Percentiles rank a stretch among this genome's conserved stretches.
These are phyloP conservation scores for Simplicillium sp. DNA, from an alignment of 2,329 filamentous ascomycete species.

Conservation along the genomic window DNA sequence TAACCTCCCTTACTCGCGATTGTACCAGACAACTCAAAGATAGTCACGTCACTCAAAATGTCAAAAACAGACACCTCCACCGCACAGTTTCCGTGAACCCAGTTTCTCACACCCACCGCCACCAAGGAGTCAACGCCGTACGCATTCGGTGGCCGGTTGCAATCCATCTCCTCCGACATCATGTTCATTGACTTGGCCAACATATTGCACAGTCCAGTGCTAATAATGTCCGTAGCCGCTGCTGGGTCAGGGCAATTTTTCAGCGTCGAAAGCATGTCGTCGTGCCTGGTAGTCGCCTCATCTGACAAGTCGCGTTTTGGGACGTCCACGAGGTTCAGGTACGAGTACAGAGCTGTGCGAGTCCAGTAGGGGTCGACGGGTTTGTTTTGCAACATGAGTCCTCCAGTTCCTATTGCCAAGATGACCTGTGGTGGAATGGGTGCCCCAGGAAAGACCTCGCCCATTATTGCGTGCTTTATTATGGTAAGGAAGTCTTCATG, in stretches of 20 bases:
- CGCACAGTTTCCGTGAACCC: constrained; percentile 34
- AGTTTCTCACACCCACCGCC: constrained; percentile 42
- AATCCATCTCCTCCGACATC: constrained; percentile 33
- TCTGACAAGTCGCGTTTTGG: constrained; percentile 18
- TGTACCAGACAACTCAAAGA: constrained; percentile 22
- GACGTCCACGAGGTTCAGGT: constrained; percentile 39
- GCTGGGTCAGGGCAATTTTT: constrained; percentile 15
- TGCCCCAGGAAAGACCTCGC: constrained; percentile 15
- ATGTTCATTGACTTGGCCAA: constrained; percentile 35
- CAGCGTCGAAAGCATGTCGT: constrained; percentile 22
- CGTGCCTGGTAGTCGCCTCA: constrained; percentile 7
- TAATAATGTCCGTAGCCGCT: constrained; percentile 23
- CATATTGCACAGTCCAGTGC: constrained; percentile 25
- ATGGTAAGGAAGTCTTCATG: constrained; percentile 39
- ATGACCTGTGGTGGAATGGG: constrained; percentile 35
- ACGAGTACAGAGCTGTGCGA: constrained; percentile 35
- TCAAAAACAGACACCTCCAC: constrained; percentile 38
- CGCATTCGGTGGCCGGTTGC: constrained; percentile 25
- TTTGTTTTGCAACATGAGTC: constrained; percentile 40
- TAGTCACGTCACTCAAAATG: constrained; percentile 31
- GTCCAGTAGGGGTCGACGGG: constrained; percentile 46
- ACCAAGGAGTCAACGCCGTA: constrained; percentile 45
- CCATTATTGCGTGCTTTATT: constrained; percentile 34
- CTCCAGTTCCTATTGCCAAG: constrained; percentile 45
- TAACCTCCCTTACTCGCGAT: no score